Base-by-base conservation (phyloP, 2,329 filamentous ascomycete genomes). In the Sarocladium kiliense region DNA sequence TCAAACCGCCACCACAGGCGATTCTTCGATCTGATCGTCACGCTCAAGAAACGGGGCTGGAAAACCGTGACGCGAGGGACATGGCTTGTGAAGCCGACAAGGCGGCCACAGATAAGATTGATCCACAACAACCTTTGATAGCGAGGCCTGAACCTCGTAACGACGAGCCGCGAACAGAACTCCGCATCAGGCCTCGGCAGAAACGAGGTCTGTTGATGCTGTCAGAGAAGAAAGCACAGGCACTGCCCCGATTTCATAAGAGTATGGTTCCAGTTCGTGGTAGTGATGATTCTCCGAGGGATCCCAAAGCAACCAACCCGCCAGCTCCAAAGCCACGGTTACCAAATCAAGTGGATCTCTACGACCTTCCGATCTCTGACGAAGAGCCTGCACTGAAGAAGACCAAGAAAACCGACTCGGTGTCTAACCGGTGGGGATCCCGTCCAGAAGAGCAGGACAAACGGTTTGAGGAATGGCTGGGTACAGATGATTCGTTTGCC, bases 141-240 rank as follows among this genome's bases (percentile, higher is more conserved):
- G 14, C 11, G 5, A 32, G 7, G 10, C 3, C 27, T 36, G n/a
- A 19, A 9, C 3, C 5, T 23, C 47, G n/a, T 11, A 6, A 37
- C 41, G 23, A 59, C 16, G 62, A 71, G 55, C 70, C 66, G 9
- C 73, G 71, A 49, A 76, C 76, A 18, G 74, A 77, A 58, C 64
- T 81, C 34, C 72, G 73, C 7, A 76, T 81, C 53, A 75, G 70
- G 57, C 67, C 76, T 18, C 70, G 73, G 56, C 73, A 74, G 57
- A 76, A 74, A 57, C 71, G 77, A 54, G 78, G 79, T 2, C 61
- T 82, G 7, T 61, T 81, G 42, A 69, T 80, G 65, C 54, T 78
- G 3, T 68, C 73, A 1, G 73, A 77, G 53, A 69, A 64, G 54
- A 59, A 62, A 25, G 18, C 26, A 18, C n/a, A 3, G 51, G 53